A percentile compares a stretch with the other conserved stretches of the same genome.
Conservation (phyloP, 2,329 filamentous ascomycete genomes). For the Huntiella abstrusa region DNA sequence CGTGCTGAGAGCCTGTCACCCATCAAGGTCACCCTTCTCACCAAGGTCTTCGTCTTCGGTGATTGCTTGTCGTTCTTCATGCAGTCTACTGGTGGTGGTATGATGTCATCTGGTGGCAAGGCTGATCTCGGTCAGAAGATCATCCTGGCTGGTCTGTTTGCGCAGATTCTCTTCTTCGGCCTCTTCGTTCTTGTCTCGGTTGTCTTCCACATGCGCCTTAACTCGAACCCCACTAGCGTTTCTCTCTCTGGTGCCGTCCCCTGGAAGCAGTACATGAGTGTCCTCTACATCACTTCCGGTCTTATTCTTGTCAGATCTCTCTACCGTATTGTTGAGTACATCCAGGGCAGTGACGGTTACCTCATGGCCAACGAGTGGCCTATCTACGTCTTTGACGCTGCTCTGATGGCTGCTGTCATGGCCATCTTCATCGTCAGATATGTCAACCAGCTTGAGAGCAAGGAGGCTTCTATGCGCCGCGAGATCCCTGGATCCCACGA, state of each 20-base stretch:
- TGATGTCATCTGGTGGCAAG: slow-evolving; percentile 13
- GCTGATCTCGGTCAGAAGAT: slow-evolving; percentile 23
- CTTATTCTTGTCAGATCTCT: slow-evolving; percentile 27
- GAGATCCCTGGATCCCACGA: slow-evolving; percentile 3
- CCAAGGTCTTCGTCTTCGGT: slow-evolving; percentile 34
- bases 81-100: slow-evolving; percentile 26
- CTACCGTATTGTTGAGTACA: slow-evolving; percentile 29
- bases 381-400: slow-evolving; percentile 26
- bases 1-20: slow-evolving; percentile 19
- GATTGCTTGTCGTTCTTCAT: slow-evolving; percentile 34
- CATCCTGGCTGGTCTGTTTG: slow-evolving; percentile 31
- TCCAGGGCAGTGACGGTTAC: slow-evolving; percentile 23
- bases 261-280: slow-evolving; percentile 17
- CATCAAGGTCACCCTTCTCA: slow-evolving; percentile 24
- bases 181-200: slow-evolving; percentile 29
- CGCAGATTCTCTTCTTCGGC: slow-evolving; percentile 34
- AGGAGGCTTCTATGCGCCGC: background rate
- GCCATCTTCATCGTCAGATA: slow-evolving; percentile 3
- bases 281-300: slow-evolving; percentile 18
- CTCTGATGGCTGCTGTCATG: slow-evolving; percentile 18
- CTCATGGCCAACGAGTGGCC: slow-evolving; percentile 23
- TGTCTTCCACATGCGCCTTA: slow-evolving; percentile 23
- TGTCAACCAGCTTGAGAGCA: slow-evolving; percentile 5
- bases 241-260: slow-evolving; percentile 11
- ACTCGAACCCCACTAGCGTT: slow-evolving; percentile 13